Conservation (phyloP, 140 eudicot genomes). For the Flaveria floridana region DNA sequence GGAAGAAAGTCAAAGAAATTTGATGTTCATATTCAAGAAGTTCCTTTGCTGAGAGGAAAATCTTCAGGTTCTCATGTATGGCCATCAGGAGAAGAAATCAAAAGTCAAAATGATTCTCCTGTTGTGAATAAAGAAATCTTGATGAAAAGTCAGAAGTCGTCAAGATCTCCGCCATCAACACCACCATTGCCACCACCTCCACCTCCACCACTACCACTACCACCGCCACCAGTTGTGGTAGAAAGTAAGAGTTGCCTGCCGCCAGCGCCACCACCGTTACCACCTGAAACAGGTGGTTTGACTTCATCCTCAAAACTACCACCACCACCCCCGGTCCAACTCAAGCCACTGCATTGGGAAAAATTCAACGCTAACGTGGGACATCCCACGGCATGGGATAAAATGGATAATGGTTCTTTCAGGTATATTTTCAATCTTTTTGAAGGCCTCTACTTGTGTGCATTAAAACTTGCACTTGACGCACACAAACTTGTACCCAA, state of each 20-base stretch:
- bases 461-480: background rate
- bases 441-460: background rate
- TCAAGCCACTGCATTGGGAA: slow-evolving; percentile 94
- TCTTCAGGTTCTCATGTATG: slow-evolving; percentile 69
- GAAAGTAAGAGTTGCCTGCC: slow-evolving; percentile 32
- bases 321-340: slow-evolving; percentile 53
- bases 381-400: slow-evolving; percentile 90
- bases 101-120: slow-evolving; percentile 30
- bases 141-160: slow-evolving; percentile 32
- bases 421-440: slow-evolving; percentile 44
- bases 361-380: slow-evolving; percentile 69
- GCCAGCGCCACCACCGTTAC: slow-evolving; percentile 51
- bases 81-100: slow-evolving; percentile 34
- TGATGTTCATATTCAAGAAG: slow-evolving; percentile 49
- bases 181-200: slow-evolving; percentile 46
- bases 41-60: slow-evolving; percentile 62
- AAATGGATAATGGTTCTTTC: slow-evolving; percentile 72
- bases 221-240: slow-evolving; percentile 35
- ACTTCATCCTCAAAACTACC: slow-evolving; percentile 46
- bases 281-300: slow-evolving; percentile 38
- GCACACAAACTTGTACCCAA: background rate
- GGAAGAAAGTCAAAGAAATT: slow-evolving; percentile 24
- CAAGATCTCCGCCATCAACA: slow-evolving; percentile 43
- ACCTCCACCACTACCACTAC: slow-evolving; percentile 34
- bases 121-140: slow-evolving; percentile 33